Conservation (phyloP, 2,329 filamentous ascomycete genomes). For the Aureobasidium musti region DNA sequence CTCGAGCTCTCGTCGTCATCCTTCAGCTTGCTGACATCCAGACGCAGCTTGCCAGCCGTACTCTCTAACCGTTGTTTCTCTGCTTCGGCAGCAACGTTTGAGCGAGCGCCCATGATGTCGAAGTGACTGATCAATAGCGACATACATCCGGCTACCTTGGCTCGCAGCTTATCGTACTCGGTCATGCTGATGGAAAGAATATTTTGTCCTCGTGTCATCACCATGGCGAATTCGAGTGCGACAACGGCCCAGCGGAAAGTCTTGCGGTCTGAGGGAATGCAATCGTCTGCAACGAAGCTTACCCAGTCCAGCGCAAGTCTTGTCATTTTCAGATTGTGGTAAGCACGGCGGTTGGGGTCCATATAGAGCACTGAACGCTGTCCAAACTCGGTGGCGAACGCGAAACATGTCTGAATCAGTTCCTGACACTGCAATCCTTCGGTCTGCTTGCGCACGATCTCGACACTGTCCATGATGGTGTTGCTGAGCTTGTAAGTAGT, state of each 20-base stretch:
- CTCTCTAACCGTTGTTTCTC: constrained; percentile 88
- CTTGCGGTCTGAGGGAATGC: constrained; percentile 87
- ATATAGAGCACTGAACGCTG: constrained; percentile 93
- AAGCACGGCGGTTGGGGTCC: constrained; percentile 90
- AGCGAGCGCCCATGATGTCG: constrained; percentile 97
- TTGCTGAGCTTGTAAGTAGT: constrained; percentile 96
- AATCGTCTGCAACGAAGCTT: constrained; percentile 96
- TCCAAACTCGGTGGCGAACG: constrained; percentile 98
- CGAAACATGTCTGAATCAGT: constrained; percentile 95
- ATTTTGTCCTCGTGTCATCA: constrained; percentile 91
- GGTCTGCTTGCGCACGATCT: constrained; percentile 85
- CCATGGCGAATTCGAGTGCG: constrained; percentile 94
- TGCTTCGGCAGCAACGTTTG: constrained; percentile 87
- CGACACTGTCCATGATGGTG: constrained; percentile 98
- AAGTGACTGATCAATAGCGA: constrained; percentile 96
- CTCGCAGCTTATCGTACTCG: constrained; percentile 78
- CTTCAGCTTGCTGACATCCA: constrained; percentile 72
- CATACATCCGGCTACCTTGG: constrained; percentile 97
- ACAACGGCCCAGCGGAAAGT: constrained; percentile 97
- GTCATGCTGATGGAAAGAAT: constrained; percentile 87
- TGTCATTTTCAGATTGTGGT: constrained; percentile 96
- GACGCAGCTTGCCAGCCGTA: constrained; percentile 70
- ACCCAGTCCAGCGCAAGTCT: constrained; percentile 96
- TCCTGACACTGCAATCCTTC: constrained; percentile 85
- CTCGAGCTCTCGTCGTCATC: constrained; percentile 84